Percentiles rank a stretch among this genome's conserved stretches.
Conservation (phyloP, 805 yeast genomes). For the Kodamaea sagamina region DNA sequence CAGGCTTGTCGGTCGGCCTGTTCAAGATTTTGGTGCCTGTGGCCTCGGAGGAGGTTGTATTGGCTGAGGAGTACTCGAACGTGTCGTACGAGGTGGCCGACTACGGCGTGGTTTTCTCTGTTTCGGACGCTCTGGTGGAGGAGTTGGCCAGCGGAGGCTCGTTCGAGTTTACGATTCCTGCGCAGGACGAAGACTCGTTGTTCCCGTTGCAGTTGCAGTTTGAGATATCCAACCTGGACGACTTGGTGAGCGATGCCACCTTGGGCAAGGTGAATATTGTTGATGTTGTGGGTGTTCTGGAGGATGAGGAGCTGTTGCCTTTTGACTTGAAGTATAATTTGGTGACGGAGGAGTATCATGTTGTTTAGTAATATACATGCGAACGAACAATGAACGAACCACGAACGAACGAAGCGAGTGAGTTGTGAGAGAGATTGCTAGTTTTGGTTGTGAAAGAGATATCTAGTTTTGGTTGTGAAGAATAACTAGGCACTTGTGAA, state of each 20-base stretch:
- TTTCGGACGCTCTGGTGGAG: conserved; percentile 55
- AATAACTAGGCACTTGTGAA: no score
- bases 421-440: no score
- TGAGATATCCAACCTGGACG: conserved; percentile 46
- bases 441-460: neutral
- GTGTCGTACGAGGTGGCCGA: conserved; percentile 59
- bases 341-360: conserved; percentile 46
- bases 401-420: no score
- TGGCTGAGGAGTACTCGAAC: conserved; percentile 47
- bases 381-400: no score
- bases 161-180: conserved; percentile 76
- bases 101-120: conserved; percentile 68
- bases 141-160: conserved; percentile 58
- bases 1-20: conserved; percentile 31
- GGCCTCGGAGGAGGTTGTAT: conserved; percentile 53
- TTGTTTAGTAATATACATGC: conserved; percentile 7
- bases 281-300: conserved; percentile 55
- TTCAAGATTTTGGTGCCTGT: conserved; percentile 56
- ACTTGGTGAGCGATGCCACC: conserved; percentile 43
- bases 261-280: conserved; percentile 68
- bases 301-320: conserved; percentile 59
- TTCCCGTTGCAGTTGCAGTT: conserved; percentile 86
- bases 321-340: conserved; percentile 65
- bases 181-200: conserved; percentile 74
- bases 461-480: no score